Conservation (phyloP, 306 rosid genomes). For the Luffa aegyptiaca region DNA sequence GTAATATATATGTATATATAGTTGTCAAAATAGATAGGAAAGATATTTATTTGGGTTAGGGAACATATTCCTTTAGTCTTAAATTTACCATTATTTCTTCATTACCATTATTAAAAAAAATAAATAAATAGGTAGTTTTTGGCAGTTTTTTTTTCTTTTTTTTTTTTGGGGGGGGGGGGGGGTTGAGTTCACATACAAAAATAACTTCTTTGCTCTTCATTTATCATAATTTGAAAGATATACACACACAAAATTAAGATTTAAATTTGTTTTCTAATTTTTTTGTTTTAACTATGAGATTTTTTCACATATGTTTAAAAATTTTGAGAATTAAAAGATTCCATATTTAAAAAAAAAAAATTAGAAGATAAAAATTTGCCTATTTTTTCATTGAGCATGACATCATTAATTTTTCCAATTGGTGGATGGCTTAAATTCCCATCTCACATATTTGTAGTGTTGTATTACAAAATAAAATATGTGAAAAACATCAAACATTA, state of each 20-base stretch:
- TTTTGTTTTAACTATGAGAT: not conserved
- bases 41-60: too few species aligned
- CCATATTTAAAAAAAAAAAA: not conserved
- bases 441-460: not conserved
- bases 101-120: too few species aligned
- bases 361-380: not conserved
- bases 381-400: not conserved
- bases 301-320: not conserved
- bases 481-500: not conserved
- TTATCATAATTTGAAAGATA: not conserved
- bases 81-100: too few species aligned
- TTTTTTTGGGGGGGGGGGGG: too few species aligned
- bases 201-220: not conserved
- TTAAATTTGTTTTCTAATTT: not conserved
- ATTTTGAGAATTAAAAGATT: not conserved
- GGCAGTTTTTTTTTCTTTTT: too few species aligned
- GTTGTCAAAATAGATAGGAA: too few species aligned
- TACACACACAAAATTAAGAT: too few species aligned
- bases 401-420: not conserved
- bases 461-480: not conserved
- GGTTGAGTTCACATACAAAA: too few species aligned
- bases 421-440: not conserved
- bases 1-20: too few species aligned
- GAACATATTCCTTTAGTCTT: too few species aligned
- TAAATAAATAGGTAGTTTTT: too few species aligned